These are phyloP conservation scores for Paramecium sexaurelia DNA, from an alignment of 73 alveolate genomes.

Conservation along the genomic window DNA sequence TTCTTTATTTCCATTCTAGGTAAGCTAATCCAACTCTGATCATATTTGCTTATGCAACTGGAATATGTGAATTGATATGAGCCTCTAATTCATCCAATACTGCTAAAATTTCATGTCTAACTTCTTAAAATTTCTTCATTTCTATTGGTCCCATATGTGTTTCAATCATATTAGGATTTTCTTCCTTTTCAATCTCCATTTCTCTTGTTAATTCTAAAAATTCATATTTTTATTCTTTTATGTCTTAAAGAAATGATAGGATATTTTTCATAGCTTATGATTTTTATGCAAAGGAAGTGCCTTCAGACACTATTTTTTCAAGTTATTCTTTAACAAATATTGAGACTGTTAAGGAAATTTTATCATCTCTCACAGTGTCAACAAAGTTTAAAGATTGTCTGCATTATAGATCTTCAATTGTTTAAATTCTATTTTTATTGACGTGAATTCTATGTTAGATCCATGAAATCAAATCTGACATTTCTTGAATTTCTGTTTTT, in stretches of 20 bases:
- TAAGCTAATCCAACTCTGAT: slow-evolving; percentile 52
- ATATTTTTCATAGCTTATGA: slow-evolving; percentile 50
- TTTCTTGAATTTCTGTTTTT: not conserved
- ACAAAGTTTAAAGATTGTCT: slow-evolving; percentile 36
- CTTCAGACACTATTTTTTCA: slow-evolving; percentile 40
- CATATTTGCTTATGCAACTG: slow-evolving; percentile 43
- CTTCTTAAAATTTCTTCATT: slow-evolving; percentile 25
- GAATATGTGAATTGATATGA: slow-evolving; percentile 10
- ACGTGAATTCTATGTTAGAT: slow-evolving; percentile 43
- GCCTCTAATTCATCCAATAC: slow-evolving; percentile 45
- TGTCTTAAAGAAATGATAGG: not conserved
- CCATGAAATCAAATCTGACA: slow-evolving; percentile 51
- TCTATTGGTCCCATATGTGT: slow-evolving; percentile 54
- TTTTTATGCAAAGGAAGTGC: slow-evolving; percentile 37
- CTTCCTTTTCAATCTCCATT: not conserved
- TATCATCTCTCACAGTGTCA: slow-evolving; percentile 55
- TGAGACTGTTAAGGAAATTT: slow-evolving; percentile 36
- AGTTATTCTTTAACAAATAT: slow-evolving; percentile 19
- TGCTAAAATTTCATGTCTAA: slow-evolving; percentile 19
- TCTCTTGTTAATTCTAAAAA: slow-evolving; percentile 10
- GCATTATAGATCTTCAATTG: slow-evolving; percentile 47
- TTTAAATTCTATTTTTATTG: slow-evolving; percentile 39
- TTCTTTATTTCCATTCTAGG: slow-evolving; percentile 47
- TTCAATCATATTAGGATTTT: slow-evolving; percentile 4
- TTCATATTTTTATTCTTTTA: slow-evolving; percentile 30